These are phyloP conservation scores for Puccinia coronata DNA, from an alignment of 1,284 basidiomycete species.

Conservation along the genomic window DNA sequence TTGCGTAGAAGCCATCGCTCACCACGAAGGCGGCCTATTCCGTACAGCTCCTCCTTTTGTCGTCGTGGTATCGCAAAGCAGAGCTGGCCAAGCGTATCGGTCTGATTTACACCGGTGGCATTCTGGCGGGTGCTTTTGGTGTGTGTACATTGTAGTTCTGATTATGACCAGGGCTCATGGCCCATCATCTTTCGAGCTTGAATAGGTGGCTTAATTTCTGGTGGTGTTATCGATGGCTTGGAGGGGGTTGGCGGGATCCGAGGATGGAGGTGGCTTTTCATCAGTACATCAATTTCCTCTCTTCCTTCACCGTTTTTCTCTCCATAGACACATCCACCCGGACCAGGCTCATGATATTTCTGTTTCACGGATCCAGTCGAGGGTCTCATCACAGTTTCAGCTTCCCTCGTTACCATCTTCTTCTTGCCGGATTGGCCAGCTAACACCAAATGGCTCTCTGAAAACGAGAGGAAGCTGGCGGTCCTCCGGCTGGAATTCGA, in stretches of 20 bases:
- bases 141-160: background rate
- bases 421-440: conserved; percentile 60
- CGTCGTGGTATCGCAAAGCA: conserved; percentile 53
- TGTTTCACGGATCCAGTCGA: no score
- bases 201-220: conserved; percentile 52
- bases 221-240: conserved; percentile 53
- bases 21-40: background rate
- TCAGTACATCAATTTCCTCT: conserved; percentile 47
- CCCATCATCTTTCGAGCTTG: no score
- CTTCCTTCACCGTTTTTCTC: background rate
- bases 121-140: conserved; percentile 54
- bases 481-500: conserved; percentile 60
- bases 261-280: conserved; percentile 56
- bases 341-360: no score
- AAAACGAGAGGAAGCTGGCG: conserved; percentile 61
- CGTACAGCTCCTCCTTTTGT: conserved; percentile 51
- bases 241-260: conserved; percentile 50
- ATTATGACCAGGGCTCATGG: background rate
- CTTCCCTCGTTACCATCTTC: conserved; percentile 53
- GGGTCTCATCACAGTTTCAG: conserved; percentile 34
- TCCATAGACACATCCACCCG: background rate
- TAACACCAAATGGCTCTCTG: conserved; percentile 61
- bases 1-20: background rate
- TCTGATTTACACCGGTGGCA: conserved; percentile 51
- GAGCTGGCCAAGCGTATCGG: conserved; percentile 54